Percentiles rank a stretch among this genome's conserved stretches.
These are phyloP conservation scores for Protea cynaroides DNA, from an alignment of 164 flowering plant genomes.

Conservation along the genomic window DNA sequence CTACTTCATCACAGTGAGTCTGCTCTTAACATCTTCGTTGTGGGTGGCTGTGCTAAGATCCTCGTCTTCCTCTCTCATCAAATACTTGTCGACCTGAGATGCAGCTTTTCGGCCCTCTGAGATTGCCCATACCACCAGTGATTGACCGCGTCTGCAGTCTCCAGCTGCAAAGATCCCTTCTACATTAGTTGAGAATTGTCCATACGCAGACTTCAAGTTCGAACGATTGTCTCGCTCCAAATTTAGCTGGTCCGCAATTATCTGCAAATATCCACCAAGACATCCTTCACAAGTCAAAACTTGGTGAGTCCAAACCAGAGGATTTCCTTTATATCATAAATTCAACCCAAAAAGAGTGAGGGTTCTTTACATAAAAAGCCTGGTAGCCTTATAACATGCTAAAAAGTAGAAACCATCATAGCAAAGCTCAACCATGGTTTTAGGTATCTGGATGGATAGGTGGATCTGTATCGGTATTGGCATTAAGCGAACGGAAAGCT, in stretches of 20 bases:
- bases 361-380: too few species aligned
- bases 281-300: too few species aligned
- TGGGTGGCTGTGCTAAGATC: not conserved
- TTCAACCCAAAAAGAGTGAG: too few species aligned
- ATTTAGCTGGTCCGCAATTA: not conserved
- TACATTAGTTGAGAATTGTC: not conserved
- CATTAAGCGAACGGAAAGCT: too few species aligned
- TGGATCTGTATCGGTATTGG: too few species aligned
- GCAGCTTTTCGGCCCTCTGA: slow-evolving; percentile 4
- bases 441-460: too few species aligned
- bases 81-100: not conserved
- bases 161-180: slow-evolving; percentile 4
- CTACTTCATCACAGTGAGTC: not conserved
- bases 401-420: too few species aligned
- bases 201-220: not conserved
- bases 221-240: not conserved
- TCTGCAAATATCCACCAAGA: not conserved
- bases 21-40: not conserved
- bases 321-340: too few species aligned
- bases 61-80: not conserved
- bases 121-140: slow-evolving; percentile 10
- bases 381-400: too few species aligned
- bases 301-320: too few species aligned
- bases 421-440: too few species aligned
- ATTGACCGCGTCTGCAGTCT: slow-evolving; percentile 4